Evolutionary conservation across 345 rosid species (phyloP), one percentile per base, ranked within the genome.

Genomic region (Citrus cavaleriei): DNA sequence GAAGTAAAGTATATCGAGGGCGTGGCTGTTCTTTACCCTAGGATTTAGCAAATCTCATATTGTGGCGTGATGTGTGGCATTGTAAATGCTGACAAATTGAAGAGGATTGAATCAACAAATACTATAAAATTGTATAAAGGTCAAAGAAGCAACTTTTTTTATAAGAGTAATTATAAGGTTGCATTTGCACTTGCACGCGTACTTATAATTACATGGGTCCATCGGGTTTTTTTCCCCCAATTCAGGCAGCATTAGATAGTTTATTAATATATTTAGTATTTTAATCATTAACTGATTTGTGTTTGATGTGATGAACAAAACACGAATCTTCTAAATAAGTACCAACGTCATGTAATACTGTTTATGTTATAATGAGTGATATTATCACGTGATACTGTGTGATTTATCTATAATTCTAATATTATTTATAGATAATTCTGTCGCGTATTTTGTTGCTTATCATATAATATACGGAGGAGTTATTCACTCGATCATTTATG

Each of bases 201-300:
- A 75, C 68, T 73, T 49, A 80, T 75, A 61, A 75, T 70, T 75
- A 37, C 24, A 62, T 62, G 76, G 83, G 79, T 27, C 61, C 61
- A 58, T 58, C 10, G 2, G 0, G 25, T 25, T 19, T 58, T 55
- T 58, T n/a, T 8, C 1, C 61, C 34, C 61, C 10, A 7, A 7
- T 58, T 21, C 22, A 34, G 46, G 30, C 14, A 68, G 28, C 32
- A 40, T 12, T 12, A 68, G 9, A 24, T 46, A 1, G 21, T 38
- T 40, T n/a, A 22, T 4, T 55, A 32, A 25, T 3, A 22, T 22
- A 32, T 55, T 57, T 1, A 27, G 34, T 72, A 6, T 58, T 7
- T 21, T 58, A 58, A 21, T n/a, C 27, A 46, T 46, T 46, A 13
- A 1, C 18, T 46, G 5, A 13, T 13, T 46, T 46, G 16, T 46